These are phyloP conservation scores for Globisporangium paddicum DNA, from an alignment of 352 stramenopile genomes.

Conservation along the genomic window DNA sequence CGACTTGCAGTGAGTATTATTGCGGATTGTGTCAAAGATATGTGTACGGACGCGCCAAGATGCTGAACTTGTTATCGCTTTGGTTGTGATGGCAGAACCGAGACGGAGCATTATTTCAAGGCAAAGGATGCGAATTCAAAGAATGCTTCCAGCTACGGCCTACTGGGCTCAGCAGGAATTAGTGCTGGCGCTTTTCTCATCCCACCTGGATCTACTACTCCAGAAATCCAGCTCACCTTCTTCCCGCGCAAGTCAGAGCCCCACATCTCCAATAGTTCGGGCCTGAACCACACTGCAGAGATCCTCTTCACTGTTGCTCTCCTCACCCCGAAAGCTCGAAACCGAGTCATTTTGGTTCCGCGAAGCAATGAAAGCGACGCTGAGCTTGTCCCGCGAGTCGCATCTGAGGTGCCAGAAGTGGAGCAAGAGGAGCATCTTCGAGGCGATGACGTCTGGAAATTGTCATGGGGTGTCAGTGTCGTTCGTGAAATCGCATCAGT, in stretches of 20 bases:
- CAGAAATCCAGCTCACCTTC: constrained; percentile 88
- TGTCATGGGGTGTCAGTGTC: constrained; percentile 47
- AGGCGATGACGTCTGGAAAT: constrained; percentile 53
- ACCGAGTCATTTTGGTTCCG: constrained; percentile 36
- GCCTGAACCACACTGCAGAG: constrained; percentile 36
- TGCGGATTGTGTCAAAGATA: not conserved
- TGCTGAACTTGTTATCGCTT: not conserved
- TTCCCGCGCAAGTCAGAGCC: constrained; percentile 84
- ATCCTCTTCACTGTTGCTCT: constrained; percentile 85
- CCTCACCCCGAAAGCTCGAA: constrained; percentile 45
- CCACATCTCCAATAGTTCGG: constrained; percentile 47
- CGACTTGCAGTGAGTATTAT: constrained; percentile 39
- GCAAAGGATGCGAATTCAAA: constrained; percentile 18
- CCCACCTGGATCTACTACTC: constrained; percentile 53
- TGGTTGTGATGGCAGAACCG: constrained; percentile 18
- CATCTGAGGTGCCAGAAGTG: constrained; percentile 42
- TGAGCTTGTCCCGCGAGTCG: constrained; percentile 38
- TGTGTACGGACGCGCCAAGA: not conserved
- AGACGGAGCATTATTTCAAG: constrained; percentile 45
- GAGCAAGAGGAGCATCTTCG: constrained; percentile 48
- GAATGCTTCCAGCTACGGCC: constrained; percentile 40
- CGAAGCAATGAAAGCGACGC: constrained; percentile 29
- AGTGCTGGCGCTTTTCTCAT: constrained; percentile 72
- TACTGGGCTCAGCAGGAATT: constrained; percentile 64
- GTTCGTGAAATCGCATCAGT: constrained; percentile 50